phyloP scores from a whole-genome alignment of 306 rosid species.

The Cicer judaicum region DNA sequence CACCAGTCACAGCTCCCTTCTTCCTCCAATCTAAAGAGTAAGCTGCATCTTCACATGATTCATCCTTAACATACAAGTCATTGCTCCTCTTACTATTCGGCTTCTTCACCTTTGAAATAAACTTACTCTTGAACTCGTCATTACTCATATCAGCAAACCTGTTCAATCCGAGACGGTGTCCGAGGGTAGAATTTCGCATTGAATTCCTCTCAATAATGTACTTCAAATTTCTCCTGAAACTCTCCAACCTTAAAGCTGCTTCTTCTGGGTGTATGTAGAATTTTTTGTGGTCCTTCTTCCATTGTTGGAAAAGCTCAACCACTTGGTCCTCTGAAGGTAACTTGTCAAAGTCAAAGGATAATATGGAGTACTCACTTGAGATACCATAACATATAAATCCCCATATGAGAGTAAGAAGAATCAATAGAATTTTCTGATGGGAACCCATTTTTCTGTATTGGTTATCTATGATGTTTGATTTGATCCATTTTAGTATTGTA shows the following conservation, averaged over 20 bases:
- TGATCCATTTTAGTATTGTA: conserved; percentile 12
- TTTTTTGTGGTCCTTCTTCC: conserved; percentile 64
- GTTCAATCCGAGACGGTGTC: conserved; percentile 64
- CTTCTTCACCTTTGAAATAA: conserved; percentile 58
- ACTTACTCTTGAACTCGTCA: conserved; percentile 65
- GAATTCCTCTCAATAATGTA: conserved; percentile 63
- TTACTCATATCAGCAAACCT: conserved; percentile 81
- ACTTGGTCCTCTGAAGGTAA: conserved; percentile 61
- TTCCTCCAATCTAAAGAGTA: conserved; percentile 79
- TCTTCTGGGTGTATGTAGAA: conserved; percentile 62
- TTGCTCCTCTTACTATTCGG: conserved; percentile 48
- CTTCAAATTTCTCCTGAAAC: conserved; percentile 69
- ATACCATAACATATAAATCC: conserved; percentile 50
- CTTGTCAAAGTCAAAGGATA: conserved; percentile 43
- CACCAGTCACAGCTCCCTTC: conserved; percentile 64
- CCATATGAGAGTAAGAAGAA: conserved; percentile 51
- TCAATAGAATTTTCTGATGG: conserved; percentile 42
- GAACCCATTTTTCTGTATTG: conserved; percentile 55
- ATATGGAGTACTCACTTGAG: conserved; percentile 59
- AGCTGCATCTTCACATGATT: conserved; percentile 64
- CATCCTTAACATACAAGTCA: conserved; percentile 40
- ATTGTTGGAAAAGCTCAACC: conserved; percentile 63
- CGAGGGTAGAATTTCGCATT: conserved; percentile 39
- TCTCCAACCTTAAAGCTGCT: conserved; percentile 59
- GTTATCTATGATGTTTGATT: conserved; percentile 33